Base-by-base conservation (phyloP, 2,329 filamentous ascomycete genomes). In the Aureobasidium subglaciale region DNA sequence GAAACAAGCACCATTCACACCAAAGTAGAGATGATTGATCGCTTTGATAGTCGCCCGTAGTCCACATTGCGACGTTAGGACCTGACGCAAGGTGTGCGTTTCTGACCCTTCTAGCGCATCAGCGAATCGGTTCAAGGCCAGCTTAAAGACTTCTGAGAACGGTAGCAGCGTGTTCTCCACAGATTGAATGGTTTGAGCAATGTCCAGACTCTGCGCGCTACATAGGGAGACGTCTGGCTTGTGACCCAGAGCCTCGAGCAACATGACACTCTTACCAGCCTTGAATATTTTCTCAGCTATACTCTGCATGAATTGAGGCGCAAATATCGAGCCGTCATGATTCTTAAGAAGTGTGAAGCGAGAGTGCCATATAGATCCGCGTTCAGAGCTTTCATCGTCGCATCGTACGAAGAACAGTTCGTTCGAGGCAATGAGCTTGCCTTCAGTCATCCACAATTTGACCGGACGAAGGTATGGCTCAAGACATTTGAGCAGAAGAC, bases 221-320 rank as follows among this genome's bases (percentile, higher is more conserved):
- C 34, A 29, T 18, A 15, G 6, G 24, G 30, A 18, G 18, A 32
- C 13, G 1, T 53, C 27, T 18, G 24, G 18, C 22, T 22, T 67
- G 58, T 79, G 75, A 55, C 84, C 82, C 10, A 96, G 75, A 45
- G 86, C 81, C 58, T 85, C 85, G n/a, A 96, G 73, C 41, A 96
- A 86, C 1, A 93, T 82, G 55, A 93, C 85, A 63, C 87, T 95
- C 70, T 96, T 96, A 0, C 92, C 92, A 1, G 89, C 85, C 1
- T 85, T 90, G 63, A 96, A 92, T 34, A 96, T 89, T 59, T 84
- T 87, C 22, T 75, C 73, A 0, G 82, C 83, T 2, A 85, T 81
- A 2, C 85, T 78, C 35, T 84, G 81, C 4, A 96, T 76, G 61
- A 96, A 96, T 2, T 73, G 78, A 0, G 92, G 91, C 0, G 86